phyloP scores from a whole-genome alignment of 225 moss, liverwort and hornwort genomes.

The Pseudoscleropodium purum region DNA sequence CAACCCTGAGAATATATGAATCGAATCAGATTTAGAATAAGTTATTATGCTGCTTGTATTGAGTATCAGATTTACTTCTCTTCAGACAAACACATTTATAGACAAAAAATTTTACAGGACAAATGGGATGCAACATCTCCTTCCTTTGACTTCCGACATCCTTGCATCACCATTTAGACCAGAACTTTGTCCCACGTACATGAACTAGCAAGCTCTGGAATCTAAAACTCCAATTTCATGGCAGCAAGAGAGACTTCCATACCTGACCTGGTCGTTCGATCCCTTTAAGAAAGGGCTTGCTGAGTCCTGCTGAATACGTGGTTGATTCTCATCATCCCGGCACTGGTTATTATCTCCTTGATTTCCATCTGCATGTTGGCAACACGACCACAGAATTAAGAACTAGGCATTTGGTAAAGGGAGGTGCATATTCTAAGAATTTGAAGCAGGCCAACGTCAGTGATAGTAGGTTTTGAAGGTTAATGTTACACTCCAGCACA shows the following conservation, averaged over 20 bases:
- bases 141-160: not conserved
- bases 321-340: not conserved
- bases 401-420: not conserved
- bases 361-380: conserved; percentile 1
- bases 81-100: not conserved
- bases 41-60: not conserved
- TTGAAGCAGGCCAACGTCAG: not conserved
- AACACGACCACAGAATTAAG: not conserved
- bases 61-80: not conserved
- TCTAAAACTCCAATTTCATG: not conserved
- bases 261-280: not conserved
- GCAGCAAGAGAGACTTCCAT: not conserved
- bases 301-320: not conserved
- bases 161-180: not conserved
- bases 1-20: not conserved
- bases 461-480: not conserved
- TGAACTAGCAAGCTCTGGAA: not conserved
- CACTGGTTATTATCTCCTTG: not conserved
- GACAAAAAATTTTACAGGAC: not conserved
- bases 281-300: not conserved
- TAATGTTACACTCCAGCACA: not conserved
- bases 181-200: not conserved
- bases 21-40: not conserved
- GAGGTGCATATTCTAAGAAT: not conserved
- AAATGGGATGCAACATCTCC: not conserved